A percentile compares a stretch with the other conserved stretches of the same genome.
Evolutionary conservation across 2,329 filamentous ascomycete species (phyloP).

Genomic region (Elsinoe necatrix): DNA sequence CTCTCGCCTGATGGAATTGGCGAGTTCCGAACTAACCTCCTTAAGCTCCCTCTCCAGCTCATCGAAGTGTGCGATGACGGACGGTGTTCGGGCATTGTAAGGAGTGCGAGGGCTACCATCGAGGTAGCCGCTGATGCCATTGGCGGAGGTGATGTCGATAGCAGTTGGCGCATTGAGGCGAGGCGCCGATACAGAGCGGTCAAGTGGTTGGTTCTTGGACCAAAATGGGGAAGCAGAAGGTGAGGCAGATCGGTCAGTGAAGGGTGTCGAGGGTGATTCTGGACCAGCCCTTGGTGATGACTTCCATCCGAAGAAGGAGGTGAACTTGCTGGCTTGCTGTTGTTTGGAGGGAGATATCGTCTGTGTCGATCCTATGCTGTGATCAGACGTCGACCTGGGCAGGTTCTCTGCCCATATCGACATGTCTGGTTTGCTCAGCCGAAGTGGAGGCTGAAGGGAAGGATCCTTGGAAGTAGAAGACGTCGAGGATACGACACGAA

Average conservation of each 20-base stretch:
- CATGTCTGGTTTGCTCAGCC: constrained; percentile 26
- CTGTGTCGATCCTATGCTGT: constrained; percentile 22
- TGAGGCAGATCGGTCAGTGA: constrained; percentile 53
- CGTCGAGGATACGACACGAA: constrained; percentile 16
- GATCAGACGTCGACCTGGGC: constrained; percentile 29
- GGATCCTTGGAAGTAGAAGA: constrained; percentile 15
- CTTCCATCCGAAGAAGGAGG: constrained; percentile 61
- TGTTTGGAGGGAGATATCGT: constrained; percentile 24
- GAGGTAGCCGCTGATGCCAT: constrained; percentile 42
- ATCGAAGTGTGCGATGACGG: constrained; percentile 53
- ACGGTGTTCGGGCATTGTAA: constrained; percentile 22
- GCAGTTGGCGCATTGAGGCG: constrained; percentile 33
- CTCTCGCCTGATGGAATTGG: constrained; percentile 84
- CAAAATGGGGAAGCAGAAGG: constrained; percentile 45
- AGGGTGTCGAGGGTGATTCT: constrained; percentile 55
- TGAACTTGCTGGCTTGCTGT: constrained; percentile 44
- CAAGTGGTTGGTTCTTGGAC: constrained; percentile 28
- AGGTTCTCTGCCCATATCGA: constrained; percentile 29
- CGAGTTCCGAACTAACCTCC: constrained; percentile 86
- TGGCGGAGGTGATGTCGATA: constrained; percentile 45
- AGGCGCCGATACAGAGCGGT: constrained; percentile 19
- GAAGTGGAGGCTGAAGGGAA: constrained; percentile 20
- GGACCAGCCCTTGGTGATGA: constrained; percentile 45
- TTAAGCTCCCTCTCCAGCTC: constrained; percentile 92
- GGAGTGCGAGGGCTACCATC: constrained; percentile 28